A percentile compares a stretch with the other conserved stretches of the same genome.
Evolutionary conservation across 148 eudicot species (phyloP).

Genomic region (Arctostaphylos glauca): DNA sequence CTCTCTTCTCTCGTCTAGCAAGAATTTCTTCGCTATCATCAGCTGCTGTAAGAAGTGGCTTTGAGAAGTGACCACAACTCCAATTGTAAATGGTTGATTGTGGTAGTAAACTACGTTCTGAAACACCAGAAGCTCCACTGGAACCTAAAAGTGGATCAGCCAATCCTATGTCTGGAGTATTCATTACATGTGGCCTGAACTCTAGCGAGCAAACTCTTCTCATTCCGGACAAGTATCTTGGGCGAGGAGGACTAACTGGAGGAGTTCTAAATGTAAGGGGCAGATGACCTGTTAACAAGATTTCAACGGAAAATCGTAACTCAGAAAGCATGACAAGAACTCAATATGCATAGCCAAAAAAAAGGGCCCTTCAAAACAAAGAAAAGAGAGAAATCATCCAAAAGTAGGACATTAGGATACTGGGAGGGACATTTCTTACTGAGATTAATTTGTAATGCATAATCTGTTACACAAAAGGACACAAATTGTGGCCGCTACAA

Average conservation of each 20-base stretch:
- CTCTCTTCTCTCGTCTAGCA: slow-evolving; percentile 71
- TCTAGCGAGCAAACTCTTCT: slow-evolving; percentile 92
- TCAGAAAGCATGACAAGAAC: not conserved
- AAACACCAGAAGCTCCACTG: slow-evolving; percentile 28
- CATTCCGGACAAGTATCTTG: slow-evolving; percentile 73
- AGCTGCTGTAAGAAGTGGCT: slow-evolving; percentile 76
- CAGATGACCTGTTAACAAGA: slow-evolving; percentile 53
- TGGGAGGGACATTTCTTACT: not conserved
- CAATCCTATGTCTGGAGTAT: slow-evolving; percentile 78
- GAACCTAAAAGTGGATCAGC: slow-evolving; percentile 84
- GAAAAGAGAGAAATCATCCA: not conserved
- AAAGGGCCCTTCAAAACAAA: not conserved
- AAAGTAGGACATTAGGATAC: not conserved
- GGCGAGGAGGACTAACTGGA: slow-evolving; percentile 94
- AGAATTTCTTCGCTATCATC: slow-evolving; percentile 77
- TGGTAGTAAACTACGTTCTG: slow-evolving; percentile 88
- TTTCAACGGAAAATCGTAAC: slow-evolving; percentile 9
- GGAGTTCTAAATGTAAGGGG: slow-evolving; percentile 90
- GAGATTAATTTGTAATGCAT: not conserved
- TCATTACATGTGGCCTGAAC: slow-evolving; percentile 73
- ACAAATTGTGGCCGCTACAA: not conserved
- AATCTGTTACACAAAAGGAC: not conserved
- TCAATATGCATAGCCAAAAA: not conserved
- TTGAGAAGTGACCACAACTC: slow-evolving; percentile 95
- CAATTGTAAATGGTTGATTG: slow-evolving; percentile 90